phyloP scores from a whole-genome alignment of 495 filamentous ascomycete genomes.

The Penicillium parvum region DNA sequence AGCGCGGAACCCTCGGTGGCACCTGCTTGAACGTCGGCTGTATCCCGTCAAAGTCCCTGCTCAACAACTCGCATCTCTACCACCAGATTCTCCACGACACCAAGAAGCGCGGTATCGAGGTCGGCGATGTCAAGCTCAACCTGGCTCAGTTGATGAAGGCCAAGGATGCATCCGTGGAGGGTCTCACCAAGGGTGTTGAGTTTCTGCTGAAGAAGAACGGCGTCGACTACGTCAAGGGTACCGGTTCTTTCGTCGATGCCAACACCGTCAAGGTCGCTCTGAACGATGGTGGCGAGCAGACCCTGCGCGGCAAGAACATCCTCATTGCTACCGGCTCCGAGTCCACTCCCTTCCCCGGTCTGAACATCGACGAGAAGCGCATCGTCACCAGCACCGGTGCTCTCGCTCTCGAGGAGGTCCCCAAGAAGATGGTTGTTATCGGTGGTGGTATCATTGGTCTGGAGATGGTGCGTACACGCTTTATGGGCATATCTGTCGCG shows the following conservation, averaged over 20 bases:
- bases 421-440: slow-evolving; percentile 97
- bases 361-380: slow-evolving; percentile 95
- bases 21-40: slow-evolving; percentile 99
- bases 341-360: slow-evolving; percentile 90
- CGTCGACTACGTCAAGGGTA: slow-evolving; percentile 93
- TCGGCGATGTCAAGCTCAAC: slow-evolving; percentile 95
- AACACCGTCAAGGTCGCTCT: slow-evolving; percentile 89
- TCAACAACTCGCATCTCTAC: slow-evolving; percentile 99
- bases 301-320: slow-evolving; percentile 87
- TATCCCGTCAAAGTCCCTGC: slow-evolving; percentile 97
- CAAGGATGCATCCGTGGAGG: slow-evolving; percentile 84
- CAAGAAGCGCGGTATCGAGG: slow-evolving; percentile 94
- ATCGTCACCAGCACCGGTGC: slow-evolving; percentile 95
- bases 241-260: slow-evolving; percentile 79
- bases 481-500: neutral
- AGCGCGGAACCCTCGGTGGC: slow-evolving; percentile 90
- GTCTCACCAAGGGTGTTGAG: slow-evolving; percentile 95
- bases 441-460: slow-evolving; percentile 98
- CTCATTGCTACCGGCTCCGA: slow-evolving; percentile 94
- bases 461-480: slow-evolving; percentile 68
- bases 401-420: slow-evolving; percentile 80
- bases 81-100: slow-evolving; percentile 96
- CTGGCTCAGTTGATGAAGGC: slow-evolving; percentile 94
- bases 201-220: slow-evolving; percentile 98
- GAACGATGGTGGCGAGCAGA: slow-evolving; percentile 84